These are phyloP conservation scores for Neoboletus brunneissimus DNA, from an alignment of 768 basidiomycete genomes.

Conservation along the genomic window DNA sequence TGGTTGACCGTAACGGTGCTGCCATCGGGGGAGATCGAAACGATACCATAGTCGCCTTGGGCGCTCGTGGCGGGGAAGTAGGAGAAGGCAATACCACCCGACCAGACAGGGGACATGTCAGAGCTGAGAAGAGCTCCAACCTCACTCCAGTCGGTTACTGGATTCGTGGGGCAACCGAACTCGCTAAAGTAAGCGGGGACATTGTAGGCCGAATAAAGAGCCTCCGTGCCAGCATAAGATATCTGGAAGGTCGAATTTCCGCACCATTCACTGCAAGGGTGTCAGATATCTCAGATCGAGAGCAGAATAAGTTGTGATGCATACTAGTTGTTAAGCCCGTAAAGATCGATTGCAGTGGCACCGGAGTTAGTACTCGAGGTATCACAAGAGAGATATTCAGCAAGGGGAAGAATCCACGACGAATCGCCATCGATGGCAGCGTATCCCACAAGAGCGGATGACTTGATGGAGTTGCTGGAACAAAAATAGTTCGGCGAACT, in stretches of 20 bases:
- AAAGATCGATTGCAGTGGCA: constrained; percentile 72
- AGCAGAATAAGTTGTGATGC: constrained; percentile 26
- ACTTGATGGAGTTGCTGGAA: constrained; percentile 58
- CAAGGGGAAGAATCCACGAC: constrained; percentile 61
- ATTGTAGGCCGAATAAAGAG: constrained; percentile 60
- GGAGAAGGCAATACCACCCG: constrained; percentile 85
- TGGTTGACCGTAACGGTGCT: constrained; percentile 61
- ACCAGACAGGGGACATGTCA: constrained; percentile 77
- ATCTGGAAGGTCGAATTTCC: constrained; percentile 58
- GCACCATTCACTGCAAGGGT: constrained; percentile 69
- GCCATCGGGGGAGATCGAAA: constrained; percentile 66
- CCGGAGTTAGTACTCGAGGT: constrained; percentile 49
- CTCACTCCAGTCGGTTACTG: constrained; percentile 76
- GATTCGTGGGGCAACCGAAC: constrained; percentile 69
- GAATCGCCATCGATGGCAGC: constrained; percentile 75
- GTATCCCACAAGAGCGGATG: constrained; percentile 74
- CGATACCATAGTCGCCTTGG: constrained; percentile 80
- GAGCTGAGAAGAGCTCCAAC: constrained; percentile 66
- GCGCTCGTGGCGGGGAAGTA: constrained; percentile 83
- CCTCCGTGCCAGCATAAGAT: constrained; percentile 55
- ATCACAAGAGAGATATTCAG: constrained; percentile 81
- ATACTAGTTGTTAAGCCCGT: constrained; percentile 84
- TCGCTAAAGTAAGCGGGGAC: constrained; percentile 89
- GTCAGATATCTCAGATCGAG: neutral
- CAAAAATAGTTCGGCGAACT: neutral